phyloP scores from a whole-genome alignment of 345 rosid species.

The Punica granatum region DNA sequence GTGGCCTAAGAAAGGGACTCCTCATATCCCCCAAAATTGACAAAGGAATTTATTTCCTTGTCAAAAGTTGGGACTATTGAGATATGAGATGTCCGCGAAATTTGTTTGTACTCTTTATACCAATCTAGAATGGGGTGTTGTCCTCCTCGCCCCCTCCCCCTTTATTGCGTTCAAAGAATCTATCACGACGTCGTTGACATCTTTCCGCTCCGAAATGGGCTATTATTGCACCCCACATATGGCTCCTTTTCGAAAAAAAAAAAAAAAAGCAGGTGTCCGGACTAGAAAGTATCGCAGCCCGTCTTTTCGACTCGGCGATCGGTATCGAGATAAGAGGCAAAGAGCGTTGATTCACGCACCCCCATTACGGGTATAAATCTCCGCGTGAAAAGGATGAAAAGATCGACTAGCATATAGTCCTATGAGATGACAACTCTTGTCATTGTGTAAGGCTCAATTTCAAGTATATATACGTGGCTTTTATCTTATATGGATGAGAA shows the following conservation, averaged over 20 bases:
- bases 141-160: background rate
- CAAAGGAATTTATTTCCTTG: too few relatives aligned
- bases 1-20: background rate
- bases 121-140: background rate
- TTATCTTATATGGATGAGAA: too few relatives aligned
- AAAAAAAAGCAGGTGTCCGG: background rate
- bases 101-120: background rate
- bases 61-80: background rate
- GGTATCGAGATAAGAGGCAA: too few relatives aligned
- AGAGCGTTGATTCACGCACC: too few relatives aligned
- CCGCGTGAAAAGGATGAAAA: too few relatives aligned
- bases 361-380: too few relatives aligned
- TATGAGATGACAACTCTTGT: too few relatives aligned
- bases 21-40: background rate
- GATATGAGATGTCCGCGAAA: background rate
- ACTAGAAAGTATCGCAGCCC: background rate
- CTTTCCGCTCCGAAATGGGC: background rate
- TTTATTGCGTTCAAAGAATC: background rate
- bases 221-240: slow-evolving; percentile 1
- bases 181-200: background rate
- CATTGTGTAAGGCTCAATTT: too few relatives aligned
- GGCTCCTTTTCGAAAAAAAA: background rate
- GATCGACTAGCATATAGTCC: too few relatives aligned
- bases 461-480: too few relatives aligned
- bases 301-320: too few relatives aligned